Percentiles rank a stretch among this genome's conserved stretches.
These are phyloP conservation scores for Myriosclerotinia scirpicola DNA, from an alignment of 2,329 filamentous ascomycete genomes.

Conservation along the genomic window DNA sequence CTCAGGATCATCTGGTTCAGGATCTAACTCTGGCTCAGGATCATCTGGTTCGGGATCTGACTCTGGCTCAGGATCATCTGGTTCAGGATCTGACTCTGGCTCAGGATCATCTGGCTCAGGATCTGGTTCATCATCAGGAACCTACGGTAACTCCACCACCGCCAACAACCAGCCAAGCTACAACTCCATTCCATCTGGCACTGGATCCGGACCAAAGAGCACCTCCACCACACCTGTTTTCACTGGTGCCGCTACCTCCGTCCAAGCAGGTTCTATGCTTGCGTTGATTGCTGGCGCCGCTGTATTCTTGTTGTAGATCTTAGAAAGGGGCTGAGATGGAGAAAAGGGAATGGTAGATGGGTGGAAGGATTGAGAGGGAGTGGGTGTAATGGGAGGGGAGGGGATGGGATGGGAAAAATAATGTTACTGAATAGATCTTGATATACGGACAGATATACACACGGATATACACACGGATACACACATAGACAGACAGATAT, in stretches of 20 bases:
- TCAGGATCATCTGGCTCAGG: background rate
- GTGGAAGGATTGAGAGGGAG: no score
- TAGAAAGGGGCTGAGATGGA: background rate
- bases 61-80: background rate
- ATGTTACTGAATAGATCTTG: background rate
- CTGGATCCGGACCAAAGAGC: background rate
- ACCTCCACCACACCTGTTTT: background rate
- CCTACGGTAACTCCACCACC: constrained; percentile 7
- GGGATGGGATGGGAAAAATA: background rate
- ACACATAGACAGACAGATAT: background rate
- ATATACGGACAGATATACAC: constrained; percentile 7
- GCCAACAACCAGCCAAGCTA: background rate
- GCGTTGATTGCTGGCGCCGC: constrained; percentile 5
- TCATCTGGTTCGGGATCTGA: background rate
- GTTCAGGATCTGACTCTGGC: background rate
- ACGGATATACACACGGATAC: background rate
- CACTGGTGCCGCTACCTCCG: background rate
- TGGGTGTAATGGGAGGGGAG: background rate
- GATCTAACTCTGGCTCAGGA: background rate
- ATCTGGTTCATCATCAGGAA: background rate
- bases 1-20: background rate
- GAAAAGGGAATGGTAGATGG: no score
- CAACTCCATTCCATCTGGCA: background rate
- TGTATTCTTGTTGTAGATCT: constrained; percentile 1
- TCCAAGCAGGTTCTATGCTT: constrained; percentile 7